Conservation (phyloP, 1,284 basidiomycete genomes). For the Malassezia caprae region DNA sequence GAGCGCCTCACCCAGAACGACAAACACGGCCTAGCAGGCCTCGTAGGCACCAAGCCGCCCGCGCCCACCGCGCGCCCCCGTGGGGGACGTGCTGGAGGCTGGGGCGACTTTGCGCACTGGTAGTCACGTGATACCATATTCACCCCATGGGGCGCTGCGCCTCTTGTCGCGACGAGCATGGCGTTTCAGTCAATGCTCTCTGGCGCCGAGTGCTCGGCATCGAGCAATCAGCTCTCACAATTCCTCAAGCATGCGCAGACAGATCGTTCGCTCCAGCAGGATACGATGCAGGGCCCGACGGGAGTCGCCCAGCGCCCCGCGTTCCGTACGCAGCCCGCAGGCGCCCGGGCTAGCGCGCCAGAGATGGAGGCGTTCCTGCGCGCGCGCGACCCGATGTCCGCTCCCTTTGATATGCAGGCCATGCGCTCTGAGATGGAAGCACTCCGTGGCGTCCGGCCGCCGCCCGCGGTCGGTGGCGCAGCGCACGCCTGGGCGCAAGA, state of each 20-base stretch:
- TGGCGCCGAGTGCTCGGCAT: conserved; percentile 76
- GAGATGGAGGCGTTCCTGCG: conserved; percentile 42
- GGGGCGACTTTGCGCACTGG: conserved; percentile 40
- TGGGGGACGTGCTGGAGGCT: conserved; percentile 12
- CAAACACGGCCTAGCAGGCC: conserved; percentile 13
- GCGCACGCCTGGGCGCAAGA: conserved; percentile 32
- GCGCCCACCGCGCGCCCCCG: neutral
- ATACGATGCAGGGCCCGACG: neutral
- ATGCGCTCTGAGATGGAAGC: conserved; percentile 29
- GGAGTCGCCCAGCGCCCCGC: neutral
- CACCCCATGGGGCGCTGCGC: neutral
- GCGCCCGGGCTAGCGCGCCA: conserved; percentile 1
- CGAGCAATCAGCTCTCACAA: conserved; percentile 76
- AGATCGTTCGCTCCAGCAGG: conserved; percentile 68
- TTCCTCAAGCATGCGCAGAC: conserved; percentile 83
- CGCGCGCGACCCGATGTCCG: conserved; percentile 16
- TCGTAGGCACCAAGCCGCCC: neutral
- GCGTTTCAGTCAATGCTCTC: conserved; percentile 60
- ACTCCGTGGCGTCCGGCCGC: conserved; percentile 17
- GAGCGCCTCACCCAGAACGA: neutral
- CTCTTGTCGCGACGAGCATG: conserved; percentile 22
- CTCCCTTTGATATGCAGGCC: conserved; percentile 28
- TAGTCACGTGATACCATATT: conserved; percentile 8
- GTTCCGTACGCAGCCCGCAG: conserved; percentile 19
- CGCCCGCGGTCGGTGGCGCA: neutral